Conservation (phyloP, 2,329 filamentous ascomycete genomes). For the Aspergillus hiratsukae region DNA sequence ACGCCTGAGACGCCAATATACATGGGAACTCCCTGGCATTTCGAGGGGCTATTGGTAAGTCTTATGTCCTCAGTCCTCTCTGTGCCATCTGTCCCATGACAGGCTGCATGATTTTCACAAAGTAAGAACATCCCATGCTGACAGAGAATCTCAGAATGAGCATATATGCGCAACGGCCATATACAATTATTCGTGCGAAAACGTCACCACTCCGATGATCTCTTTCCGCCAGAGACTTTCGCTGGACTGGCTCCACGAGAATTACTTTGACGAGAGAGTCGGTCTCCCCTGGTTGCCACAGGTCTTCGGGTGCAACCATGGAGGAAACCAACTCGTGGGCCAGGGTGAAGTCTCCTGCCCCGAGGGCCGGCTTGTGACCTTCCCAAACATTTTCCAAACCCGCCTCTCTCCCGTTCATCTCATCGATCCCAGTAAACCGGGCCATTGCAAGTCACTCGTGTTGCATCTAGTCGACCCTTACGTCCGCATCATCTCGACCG, state of each 20-base stretch:
- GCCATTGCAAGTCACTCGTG: neutral
- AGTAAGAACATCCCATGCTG: neutral
- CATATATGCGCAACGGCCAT: slow-evolving; percentile 60
- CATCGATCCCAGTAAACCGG: neutral
- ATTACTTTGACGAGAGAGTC: neutral
- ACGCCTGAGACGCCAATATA: slow-evolving; percentile 56
- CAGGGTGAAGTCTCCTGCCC: slow-evolving; percentile 5
- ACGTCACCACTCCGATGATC: slow-evolving; percentile 53
- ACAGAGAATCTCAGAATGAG: slow-evolving; percentile 47
- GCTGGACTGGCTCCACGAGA: neutral
- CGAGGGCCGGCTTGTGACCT: slow-evolving; percentile 6
- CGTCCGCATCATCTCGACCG: neutral
- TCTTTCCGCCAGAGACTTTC: slow-evolving; percentile 43
- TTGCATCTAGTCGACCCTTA: slow-evolving; percentile 3
- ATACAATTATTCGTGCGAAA: slow-evolving; percentile 61
- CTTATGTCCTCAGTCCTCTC: neutral
- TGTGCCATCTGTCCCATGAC: neutral
- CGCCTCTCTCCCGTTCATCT: neutral
- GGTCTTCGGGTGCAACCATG: neutral
- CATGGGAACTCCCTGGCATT: slow-evolving; percentile 37
- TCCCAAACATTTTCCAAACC: slow-evolving; percentile 3
- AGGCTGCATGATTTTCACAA: neutral
- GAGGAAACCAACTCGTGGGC: slow-evolving; percentile 1
- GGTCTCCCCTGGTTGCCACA: slow-evolving; percentile 1
- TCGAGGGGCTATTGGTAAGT: slow-evolving; percentile 43